Evolutionary conservation across 495 filamentous ascomycete species (phyloP), one percentile per base, ranked within the genome.

Genomic region (Astrothelium subdiscretum): DNA sequence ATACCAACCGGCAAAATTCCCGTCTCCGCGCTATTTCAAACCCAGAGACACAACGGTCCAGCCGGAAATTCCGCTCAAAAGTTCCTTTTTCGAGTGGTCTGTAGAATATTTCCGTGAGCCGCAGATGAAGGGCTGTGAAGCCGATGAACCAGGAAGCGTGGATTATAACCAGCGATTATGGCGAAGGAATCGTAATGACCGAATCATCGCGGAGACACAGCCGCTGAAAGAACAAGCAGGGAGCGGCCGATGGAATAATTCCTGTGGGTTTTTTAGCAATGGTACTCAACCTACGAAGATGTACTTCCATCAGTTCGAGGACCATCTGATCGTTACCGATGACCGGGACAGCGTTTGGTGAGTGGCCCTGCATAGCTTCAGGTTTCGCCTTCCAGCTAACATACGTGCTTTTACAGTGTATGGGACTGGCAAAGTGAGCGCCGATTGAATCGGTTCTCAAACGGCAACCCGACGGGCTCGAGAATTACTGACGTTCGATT

Each of bases 21-120:
- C 94, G 1, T 81, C 83, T 15, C 88, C 91, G 20, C 84, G 85
- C 40, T 81, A 83, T 12, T 97, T 88, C 69, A 76, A 81, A 62
- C 77, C 84, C 40, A 83, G 83, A 60, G 80, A 82, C 61, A 67
- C 79, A 29, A 76, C 79, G 1, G 71, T 81, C 62, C 51, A 73
- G 29, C 86, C 88, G 18, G 70, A 70, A 27, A 78, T 97, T 24
- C 92, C 94, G 1, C 63, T 98, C 26, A 79, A 80, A 57, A 95
- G 90, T 69, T 85, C 82, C 24, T 97, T 97, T 75, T 78, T 95
- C 66, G 90, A 95, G 62, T 99, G 91, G 90, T 95, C 92, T 0
- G 91, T 90, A 65, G 92, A 97, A 77, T 97, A 99, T 72, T 99
- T 97, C 82, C 89, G 94, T 48, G 91, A 99, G 73, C 95, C 95